Percentiles rank a stretch among this genome's conserved stretches.
These are phyloP conservation scores for Acorus gramineus DNA, from an alignment of 106 monocot genomes.

Conservation along the genomic window DNA sequence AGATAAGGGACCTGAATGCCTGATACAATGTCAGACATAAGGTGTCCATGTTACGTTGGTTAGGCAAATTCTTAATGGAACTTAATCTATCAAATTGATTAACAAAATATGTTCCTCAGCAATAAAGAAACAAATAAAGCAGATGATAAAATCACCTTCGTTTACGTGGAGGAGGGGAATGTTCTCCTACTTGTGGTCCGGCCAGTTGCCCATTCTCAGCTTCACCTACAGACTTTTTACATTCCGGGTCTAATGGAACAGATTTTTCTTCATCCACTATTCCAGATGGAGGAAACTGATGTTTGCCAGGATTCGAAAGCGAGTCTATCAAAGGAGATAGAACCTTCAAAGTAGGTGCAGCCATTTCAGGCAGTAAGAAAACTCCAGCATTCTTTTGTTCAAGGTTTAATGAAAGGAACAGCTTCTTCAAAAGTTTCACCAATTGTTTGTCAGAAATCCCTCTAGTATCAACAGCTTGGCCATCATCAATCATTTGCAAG, in stretches of 20 bases:
- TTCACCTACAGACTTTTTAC: slow-evolving; percentile 8
- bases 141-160: slow-evolving; percentile 37
- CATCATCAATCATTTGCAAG: slow-evolving; percentile 83
- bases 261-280: slow-evolving; percentile 11
- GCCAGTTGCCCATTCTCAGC: slow-evolving; percentile 4
- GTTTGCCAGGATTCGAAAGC: slow-evolving; percentile 16
- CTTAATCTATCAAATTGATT: no score
- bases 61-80: no score
- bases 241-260: slow-evolving; percentile 8
- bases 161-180: slow-evolving; percentile 28
- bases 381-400: slow-evolving; percentile 36
- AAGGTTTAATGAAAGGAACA: slow-evolving; percentile 62
- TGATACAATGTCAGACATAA: no score
- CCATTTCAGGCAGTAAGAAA: slow-evolving; percentile 47
- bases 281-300: slow-evolving; percentile 1
- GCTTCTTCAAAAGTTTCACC: slow-evolving; percentile 53
- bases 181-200: slow-evolving; percentile 16
- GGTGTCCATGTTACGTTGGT: no score
- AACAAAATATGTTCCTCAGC: no score
- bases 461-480: slow-evolving; percentile 73
- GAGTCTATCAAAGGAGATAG: slow-evolving; percentile 33
- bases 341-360: slow-evolving; percentile 34
- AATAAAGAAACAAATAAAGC: background rate
- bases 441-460: slow-evolving; percentile 59
- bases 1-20: no score